These are phyloP conservation scores for Zangia roseola DNA, from an alignment of 768 basidiomycete genomes.

Conservation along the genomic window DNA sequence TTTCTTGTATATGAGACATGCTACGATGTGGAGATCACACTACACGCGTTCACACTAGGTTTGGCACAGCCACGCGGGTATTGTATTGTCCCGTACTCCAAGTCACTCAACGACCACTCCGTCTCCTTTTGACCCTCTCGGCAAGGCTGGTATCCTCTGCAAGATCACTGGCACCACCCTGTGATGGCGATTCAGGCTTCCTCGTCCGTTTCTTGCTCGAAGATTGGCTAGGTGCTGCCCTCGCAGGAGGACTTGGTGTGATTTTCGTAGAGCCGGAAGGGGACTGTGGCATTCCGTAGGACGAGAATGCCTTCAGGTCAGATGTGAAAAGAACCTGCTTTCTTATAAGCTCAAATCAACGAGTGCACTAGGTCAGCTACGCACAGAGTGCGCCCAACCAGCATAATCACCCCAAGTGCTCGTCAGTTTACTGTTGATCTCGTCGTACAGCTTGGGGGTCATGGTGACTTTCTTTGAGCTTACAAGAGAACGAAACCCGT, in stretches of 20 bases:
- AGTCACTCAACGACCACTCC: conserved; percentile 10
- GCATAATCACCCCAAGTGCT: conserved; percentile 80
- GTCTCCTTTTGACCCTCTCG: conserved; percentile 45
- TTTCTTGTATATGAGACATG: conserved; percentile 39
- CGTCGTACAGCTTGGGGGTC: conserved; percentile 76
- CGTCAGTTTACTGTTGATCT: conserved; percentile 59
- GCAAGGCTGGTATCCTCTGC: conserved; percentile 28
- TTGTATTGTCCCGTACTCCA: too few species aligned
- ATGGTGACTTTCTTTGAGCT: conserved; percentile 52
- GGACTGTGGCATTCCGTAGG: conserved; percentile 47
- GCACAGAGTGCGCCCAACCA: conserved; percentile 87
- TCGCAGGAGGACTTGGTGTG: conserved; percentile 22
- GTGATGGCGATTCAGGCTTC: conserved; percentile 5
- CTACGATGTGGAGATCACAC: neutral
- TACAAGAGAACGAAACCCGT: conserved; percentile 54
- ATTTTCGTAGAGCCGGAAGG: conserved; percentile 9
- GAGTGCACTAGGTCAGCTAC: conserved; percentile 19
- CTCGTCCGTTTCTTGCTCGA: conserved; percentile 35
- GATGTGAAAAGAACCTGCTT: conserved; percentile 70
- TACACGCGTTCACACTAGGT: neutral
- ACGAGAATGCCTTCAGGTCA: conserved; percentile 66
- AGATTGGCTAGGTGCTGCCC: conserved; percentile 32
- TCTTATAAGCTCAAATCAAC: neutral
- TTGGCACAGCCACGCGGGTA: conserved; percentile 18
- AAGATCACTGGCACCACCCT: neutral